Percentiles rank a stretch among this genome's conserved stretches.
Conservation (phyloP, 2,329 filamentous ascomycete genomes). For the Pezicula radicicola region DNA sequence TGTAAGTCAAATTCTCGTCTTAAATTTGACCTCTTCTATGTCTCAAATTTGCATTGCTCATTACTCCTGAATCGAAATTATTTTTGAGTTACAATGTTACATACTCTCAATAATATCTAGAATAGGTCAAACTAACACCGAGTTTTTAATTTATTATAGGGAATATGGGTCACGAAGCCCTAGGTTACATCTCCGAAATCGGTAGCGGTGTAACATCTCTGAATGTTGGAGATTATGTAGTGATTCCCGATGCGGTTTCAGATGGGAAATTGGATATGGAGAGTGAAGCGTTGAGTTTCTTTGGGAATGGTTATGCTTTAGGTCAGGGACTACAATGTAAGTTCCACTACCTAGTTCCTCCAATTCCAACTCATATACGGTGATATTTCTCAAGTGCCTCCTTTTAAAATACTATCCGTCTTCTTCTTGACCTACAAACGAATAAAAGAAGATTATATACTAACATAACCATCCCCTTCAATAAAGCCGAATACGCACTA, state of each 20-base stretch:
- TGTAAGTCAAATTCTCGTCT: background rate
- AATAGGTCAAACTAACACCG: too few species aligned
- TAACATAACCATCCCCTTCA: background rate
- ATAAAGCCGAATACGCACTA: conserved; percentile 69
- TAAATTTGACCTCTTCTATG: too few species aligned
- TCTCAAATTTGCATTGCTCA: too few species aligned
- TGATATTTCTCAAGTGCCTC: too few species aligned
- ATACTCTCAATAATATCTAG: too few species aligned
- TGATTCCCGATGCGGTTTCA: conserved; percentile 44
- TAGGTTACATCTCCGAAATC: conserved; percentile 43
- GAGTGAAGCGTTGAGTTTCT: background rate
- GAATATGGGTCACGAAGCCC: conserved; percentile 48
- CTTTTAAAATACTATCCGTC: too few species aligned
- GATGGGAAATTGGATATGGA: background rate
- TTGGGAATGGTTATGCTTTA: background rate
- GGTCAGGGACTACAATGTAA: background rate
- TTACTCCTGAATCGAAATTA: too few species aligned
- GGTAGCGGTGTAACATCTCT: conserved; percentile 42
- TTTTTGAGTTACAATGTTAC: too few species aligned
- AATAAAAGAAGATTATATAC: background rate
- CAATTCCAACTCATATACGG: background rate
- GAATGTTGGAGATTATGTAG: conserved; percentile 45
- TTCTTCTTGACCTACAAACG: too few species aligned
- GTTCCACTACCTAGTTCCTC: too few species aligned
- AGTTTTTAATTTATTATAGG: too few species aligned